Base-by-base conservation (phyloP, 495 filamentous ascomycete genomes). In the Aspergillus biplanus region DNA sequence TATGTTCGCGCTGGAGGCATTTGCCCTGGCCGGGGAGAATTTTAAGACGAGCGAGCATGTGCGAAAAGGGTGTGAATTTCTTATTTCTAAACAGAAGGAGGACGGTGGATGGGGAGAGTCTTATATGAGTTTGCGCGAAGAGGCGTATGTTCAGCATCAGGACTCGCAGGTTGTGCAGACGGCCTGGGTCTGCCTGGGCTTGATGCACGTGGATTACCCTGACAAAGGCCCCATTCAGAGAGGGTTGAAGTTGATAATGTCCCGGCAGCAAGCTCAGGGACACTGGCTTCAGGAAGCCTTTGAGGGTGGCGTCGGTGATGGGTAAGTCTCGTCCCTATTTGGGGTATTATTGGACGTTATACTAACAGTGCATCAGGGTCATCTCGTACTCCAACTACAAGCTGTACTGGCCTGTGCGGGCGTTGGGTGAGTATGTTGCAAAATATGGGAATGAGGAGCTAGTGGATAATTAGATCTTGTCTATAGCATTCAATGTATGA, bases 251-350 rank as follows among this genome's bases (percentile, higher is more conserved):
- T 52, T 66, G 37, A 57, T 66, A 3, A 58, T 66, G 64, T 32
- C 47, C 0, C 59, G 64, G n/a, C 64, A 62, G 39, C 54, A 58
- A 16, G 2, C 48, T 0, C 58, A 66, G 46, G 64, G 64, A 1
- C 47, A 66, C 16, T 99, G 95, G 95, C 74, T 89, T 65, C 93
- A 97, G 69, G 95, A 99, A 77, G 87, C 87, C 0, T 97, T 99
- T 67, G 95, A 99, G 70, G 95, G 95, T 12, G 39, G 39, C 3
- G 39, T 44, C 39, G 7, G 95, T 98, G 13, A 98, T 99, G 80
- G 98, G 98, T 78, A 96, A 97, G 79, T 96, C 87, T 71, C 97
- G 85, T 85, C 13, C 7, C 37, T 32, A 6, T 12, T 18, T 52
- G 3, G 32, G 4, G 9, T 34, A 52, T 33, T 44, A 32, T 32